phyloP scores from a whole-genome alignment of 371 early-diverging fungal genomes.

The Cokeromyces recurvatus region DNA sequence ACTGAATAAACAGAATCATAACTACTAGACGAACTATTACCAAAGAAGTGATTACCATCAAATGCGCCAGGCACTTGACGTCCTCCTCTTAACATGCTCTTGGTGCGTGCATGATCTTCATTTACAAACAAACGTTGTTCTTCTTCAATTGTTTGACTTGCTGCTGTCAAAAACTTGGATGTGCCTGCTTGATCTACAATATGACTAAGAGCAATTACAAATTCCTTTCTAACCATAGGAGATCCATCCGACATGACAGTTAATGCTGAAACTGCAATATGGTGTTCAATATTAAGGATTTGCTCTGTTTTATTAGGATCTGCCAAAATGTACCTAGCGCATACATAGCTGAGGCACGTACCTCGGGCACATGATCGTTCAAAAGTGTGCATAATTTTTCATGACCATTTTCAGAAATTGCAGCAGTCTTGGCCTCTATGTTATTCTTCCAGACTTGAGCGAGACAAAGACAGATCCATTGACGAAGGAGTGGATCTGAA shows the following conservation, averaged over 20 bases:
- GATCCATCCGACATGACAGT: slow-evolving; percentile 72
- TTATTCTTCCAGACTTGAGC: slow-evolving; percentile 83
- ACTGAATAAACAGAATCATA: slow-evolving; percentile 57
- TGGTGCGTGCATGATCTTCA: slow-evolving; percentile 13
- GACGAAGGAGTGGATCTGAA: slow-evolving; percentile 80
- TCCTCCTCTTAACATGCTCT: slow-evolving; percentile 3
- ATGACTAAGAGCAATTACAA: slow-evolving; percentile 67
- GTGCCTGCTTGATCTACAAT: slow-evolving; percentile 58
- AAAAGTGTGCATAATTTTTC: slow-evolving; percentile 60
- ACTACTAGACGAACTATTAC: slow-evolving; percentile 23
- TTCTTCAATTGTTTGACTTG: slow-evolving; percentile 66
- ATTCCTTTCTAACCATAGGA: slow-evolving; percentile 78
- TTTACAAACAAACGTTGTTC: slow-evolving; percentile 23
- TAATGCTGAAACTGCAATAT: slow-evolving; percentile 61
- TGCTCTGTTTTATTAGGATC: slow-evolving; percentile 69
- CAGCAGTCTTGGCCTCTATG: slow-evolving; percentile 69
- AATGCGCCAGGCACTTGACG: not conserved
- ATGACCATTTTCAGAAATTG: slow-evolving; percentile 68
- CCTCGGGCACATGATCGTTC: slow-evolving; percentile 75
- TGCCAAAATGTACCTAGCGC: slow-evolving; percentile 75
- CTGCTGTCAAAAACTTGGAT: slow-evolving; percentile 59
- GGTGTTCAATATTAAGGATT: slow-evolving; percentile 65
- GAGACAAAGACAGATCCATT: slow-evolving; percentile 87
- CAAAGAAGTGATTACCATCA: slow-evolving; percentile 22
- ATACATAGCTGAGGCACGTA: slow-evolving; percentile 79